phyloP scores from a whole-genome alignment of 371 early-diverging fungal genomes.

The Modicella reniformis region DNA sequence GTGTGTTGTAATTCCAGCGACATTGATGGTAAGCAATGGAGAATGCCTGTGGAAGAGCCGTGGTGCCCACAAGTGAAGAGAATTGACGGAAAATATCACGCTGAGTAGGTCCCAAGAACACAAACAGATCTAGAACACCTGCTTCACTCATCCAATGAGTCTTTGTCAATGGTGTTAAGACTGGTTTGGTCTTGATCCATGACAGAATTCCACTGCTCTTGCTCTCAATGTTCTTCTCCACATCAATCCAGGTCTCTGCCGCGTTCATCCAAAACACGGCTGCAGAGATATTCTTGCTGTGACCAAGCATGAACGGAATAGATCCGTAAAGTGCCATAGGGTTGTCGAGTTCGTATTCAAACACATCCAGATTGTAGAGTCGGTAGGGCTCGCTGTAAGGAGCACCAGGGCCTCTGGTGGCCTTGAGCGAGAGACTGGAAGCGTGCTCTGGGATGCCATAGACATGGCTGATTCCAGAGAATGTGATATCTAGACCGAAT shows the following conservation, averaged over 20 bases:
- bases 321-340: conserved; percentile 97
- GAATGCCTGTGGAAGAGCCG: conserved; percentile 89
- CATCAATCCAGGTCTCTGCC: conserved; percentile 97
- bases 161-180: conserved; percentile 55
- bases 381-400: conserved; percentile 93
- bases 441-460: conserved; percentile 98
- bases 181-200: conserved; percentile 43
- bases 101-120: conserved; percentile 86
- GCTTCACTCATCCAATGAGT: conserved; percentile 97
- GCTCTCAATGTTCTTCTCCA: conserved; percentile 65
- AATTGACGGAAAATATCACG: conserved; percentile 81
- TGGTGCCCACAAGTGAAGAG: conserved; percentile 80
- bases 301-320: conserved; percentile 92
- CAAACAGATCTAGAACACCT: conserved; percentile 88
- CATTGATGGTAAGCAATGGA: conserved; percentile 94
- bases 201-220: conserved; percentile 31
- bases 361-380: conserved; percentile 97
- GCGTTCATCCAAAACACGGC: conserved; percentile 93
- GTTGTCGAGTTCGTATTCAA: conserved; percentile 92
- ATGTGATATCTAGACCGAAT: conserved; percentile 91
- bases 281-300: conserved; percentile 69
- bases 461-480: conserved; percentile 84
- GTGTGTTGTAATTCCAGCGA: conserved; percentile 92
- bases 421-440: conserved; percentile 80
- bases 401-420: conserved; percentile 81